These are phyloP conservation scores for Diaporthe vaccinii DNA, from an alignment of 2,329 filamentous ascomycete genomes.

Conservation along the genomic window DNA sequence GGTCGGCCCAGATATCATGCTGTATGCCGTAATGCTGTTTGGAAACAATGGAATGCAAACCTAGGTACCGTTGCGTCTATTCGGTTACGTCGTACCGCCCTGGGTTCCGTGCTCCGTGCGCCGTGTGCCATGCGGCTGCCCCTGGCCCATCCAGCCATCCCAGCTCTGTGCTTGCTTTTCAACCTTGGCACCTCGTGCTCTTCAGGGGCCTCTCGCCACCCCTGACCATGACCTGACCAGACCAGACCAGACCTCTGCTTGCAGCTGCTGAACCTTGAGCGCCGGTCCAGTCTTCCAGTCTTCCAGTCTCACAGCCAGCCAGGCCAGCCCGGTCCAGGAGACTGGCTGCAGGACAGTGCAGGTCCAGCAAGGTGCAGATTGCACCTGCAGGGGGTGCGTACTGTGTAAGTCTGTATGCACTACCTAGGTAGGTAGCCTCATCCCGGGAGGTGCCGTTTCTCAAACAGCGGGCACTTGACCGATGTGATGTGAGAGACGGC, in stretches of 20 bases:
- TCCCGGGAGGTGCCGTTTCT: background rate
- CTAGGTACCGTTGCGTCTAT: background rate
- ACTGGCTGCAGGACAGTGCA: slow-evolving; percentile 7
- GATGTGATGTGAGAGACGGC: background rate
- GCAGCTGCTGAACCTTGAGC: background rate
- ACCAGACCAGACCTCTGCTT: slow-evolving; percentile 8
- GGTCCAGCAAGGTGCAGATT: slow-evolving; percentile 1
- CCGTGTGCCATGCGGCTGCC: background rate
- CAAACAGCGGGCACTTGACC: background rate
- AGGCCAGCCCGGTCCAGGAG: background rate
- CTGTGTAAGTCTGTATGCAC: background rate
- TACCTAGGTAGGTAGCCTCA: background rate
- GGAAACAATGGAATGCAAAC: too few relatives aligned
- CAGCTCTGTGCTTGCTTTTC: background rate
- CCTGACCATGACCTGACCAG: slow-evolving; percentile 7
- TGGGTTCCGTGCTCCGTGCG: too few relatives aligned
- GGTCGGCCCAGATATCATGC: background rate
- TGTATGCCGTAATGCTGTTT: too few relatives aligned
- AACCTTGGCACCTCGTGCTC: slow-evolving; percentile 19
- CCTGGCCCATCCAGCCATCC: background rate
- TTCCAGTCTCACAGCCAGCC: background rate
- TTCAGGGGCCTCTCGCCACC: slow-evolving; percentile 14
- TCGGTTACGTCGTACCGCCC: background rate
- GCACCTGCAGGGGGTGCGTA: background rate
- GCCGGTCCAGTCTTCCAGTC: background rate